Conservation (phyloP, 164 flowering plant species). For the Macadamia tetraphylla region DNA sequence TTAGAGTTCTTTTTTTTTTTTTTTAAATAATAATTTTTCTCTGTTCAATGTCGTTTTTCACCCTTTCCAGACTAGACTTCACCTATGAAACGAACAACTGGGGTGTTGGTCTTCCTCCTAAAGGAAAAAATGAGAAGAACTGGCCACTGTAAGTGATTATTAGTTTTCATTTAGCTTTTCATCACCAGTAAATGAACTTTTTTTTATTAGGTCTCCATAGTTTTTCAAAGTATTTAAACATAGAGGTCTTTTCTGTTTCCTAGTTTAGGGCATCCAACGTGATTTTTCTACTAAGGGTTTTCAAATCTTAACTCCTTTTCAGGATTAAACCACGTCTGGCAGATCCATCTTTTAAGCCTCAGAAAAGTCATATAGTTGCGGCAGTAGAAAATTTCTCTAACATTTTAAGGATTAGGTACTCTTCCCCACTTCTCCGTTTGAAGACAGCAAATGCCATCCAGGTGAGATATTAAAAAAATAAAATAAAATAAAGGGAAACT, state of each 20-base stretch:
- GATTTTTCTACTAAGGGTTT: not conserved
- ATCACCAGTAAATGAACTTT: not conserved
- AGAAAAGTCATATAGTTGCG: slow-evolving; percentile 58
- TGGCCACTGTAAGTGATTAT: slow-evolving; percentile 80
- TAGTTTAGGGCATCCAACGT: slow-evolving; percentile 1
- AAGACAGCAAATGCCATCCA: slow-evolving; percentile 65
- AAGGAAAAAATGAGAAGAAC: slow-evolving; percentile 66
- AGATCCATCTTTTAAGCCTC: slow-evolving; percentile 77
- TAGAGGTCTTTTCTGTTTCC: not conserved
- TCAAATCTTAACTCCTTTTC: slow-evolving; percentile 11
- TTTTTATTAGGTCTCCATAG: not conserved
- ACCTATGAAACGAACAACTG: slow-evolving; percentile 78
- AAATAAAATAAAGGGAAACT: no score
- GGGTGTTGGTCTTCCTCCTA: slow-evolving; percentile 97
- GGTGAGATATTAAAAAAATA: slow-evolving; percentile 31
- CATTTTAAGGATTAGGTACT: slow-evolving; percentile 70
- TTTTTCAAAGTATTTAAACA: not conserved
- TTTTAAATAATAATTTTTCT: no score
- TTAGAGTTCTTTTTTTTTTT: not conserved
- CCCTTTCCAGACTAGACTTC: slow-evolving; percentile 66
- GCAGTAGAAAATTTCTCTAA: slow-evolving; percentile 65
- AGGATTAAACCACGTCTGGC: slow-evolving; percentile 86
- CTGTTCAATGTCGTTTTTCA: not conserved
- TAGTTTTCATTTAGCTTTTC: slow-evolving; percentile 1
- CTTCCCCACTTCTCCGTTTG: slow-evolving; percentile 87